A percentile compares a stretch with the other conserved stretches of the same genome.
Evolutionary conservation across 352 stramenopile species (phyloP).

Genomic region (Halophytophthora batemanensis): DNA sequence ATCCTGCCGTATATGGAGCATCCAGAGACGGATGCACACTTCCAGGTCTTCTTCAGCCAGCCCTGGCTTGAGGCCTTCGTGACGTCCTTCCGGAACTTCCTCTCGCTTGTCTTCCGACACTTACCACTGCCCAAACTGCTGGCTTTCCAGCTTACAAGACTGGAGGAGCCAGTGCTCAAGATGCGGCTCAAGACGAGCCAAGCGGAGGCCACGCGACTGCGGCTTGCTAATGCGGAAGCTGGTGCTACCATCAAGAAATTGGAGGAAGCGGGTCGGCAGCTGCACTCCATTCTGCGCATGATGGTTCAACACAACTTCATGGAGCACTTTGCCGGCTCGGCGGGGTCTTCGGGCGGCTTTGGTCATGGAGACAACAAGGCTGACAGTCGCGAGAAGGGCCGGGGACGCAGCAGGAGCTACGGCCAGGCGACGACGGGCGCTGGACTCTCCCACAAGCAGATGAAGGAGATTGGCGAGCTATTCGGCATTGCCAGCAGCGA

Average conservation of each 20-base stretch:
- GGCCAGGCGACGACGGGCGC: slow-evolving; percentile 10
- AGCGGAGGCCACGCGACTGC: slow-evolving; percentile 63
- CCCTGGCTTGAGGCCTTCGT: slow-evolving; percentile 72
- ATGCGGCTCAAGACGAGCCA: slow-evolving; percentile 68
- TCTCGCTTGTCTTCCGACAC: slow-evolving; percentile 73
- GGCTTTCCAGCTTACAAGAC: slow-evolving; percentile 62
- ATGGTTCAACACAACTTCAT: slow-evolving; percentile 72
- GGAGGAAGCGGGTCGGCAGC: slow-evolving; percentile 53
- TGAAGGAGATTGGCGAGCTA: slow-evolving; percentile 47
- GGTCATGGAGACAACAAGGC: slow-evolving; percentile 11
- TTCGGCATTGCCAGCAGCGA: slow-evolving; percentile 39
- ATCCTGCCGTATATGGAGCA: slow-evolving; percentile 75
- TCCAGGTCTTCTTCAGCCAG: slow-evolving; percentile 71
- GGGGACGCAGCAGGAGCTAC: slow-evolving; percentile 24
- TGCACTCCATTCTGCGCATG: slow-evolving; percentile 53
- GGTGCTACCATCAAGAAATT: slow-evolving; percentile 55
- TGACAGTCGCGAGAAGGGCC: slow-evolving; percentile 19
- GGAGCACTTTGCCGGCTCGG: slow-evolving; percentile 44
- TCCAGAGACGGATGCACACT: slow-evolving; percentile 72
- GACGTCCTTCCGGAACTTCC: slow-evolving; percentile 75
- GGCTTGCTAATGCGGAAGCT: slow-evolving; percentile 49
- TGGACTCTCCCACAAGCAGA: slow-evolving; percentile 40
- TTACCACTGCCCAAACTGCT: slow-evolving; percentile 74
- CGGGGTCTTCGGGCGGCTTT: slow-evolving; percentile 4
- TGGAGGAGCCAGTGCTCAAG: slow-evolving; percentile 69